Evolutionary conservation across 306 rosid genomes (phyloP).

Genomic region (Fragaria vesca): DNA sequence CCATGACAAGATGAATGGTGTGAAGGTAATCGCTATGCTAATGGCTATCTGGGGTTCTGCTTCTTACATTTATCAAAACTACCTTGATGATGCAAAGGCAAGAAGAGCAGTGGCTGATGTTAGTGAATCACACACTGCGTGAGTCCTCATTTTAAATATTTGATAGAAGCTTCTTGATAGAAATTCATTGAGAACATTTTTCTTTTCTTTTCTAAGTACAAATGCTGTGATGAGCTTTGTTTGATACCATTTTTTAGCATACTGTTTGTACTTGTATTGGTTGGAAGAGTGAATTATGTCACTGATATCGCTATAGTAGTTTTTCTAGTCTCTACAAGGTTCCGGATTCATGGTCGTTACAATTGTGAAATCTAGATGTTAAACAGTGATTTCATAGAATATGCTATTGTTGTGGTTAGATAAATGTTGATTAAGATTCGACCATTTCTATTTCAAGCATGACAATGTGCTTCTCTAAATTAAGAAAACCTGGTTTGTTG

Average conservation of each 20-base stretch:
- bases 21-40: conserved; percentile 82
- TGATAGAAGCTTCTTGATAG: neutral
- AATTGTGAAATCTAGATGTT: neutral
- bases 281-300: neutral
- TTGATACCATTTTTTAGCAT: neutral
- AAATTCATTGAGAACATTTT: neutral
- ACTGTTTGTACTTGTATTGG: neutral
- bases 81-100: conserved; percentile 59
- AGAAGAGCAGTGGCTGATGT: conserved; percentile 30
- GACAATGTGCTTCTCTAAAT: neutral
- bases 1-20: conserved; percentile 83
- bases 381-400: neutral
- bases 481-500: neutral
- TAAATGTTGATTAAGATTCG: neutral
- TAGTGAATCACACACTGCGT: conserved; percentile 19
- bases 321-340: neutral
- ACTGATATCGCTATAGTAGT: neutral
- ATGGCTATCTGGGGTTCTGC: conserved; percentile 83
- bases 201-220: neutral
- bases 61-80: conserved; percentile 77
- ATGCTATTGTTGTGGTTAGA: neutral
- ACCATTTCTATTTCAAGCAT: neutral
- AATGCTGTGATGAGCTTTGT: neutral
- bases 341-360: neutral
- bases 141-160: conserved; percentile 22